These are phyloP conservation scores for Pseudogymnoascus pannorum DNA, from an alignment of 2,329 filamentous ascomycete genomes.

Conservation along the genomic window DNA sequence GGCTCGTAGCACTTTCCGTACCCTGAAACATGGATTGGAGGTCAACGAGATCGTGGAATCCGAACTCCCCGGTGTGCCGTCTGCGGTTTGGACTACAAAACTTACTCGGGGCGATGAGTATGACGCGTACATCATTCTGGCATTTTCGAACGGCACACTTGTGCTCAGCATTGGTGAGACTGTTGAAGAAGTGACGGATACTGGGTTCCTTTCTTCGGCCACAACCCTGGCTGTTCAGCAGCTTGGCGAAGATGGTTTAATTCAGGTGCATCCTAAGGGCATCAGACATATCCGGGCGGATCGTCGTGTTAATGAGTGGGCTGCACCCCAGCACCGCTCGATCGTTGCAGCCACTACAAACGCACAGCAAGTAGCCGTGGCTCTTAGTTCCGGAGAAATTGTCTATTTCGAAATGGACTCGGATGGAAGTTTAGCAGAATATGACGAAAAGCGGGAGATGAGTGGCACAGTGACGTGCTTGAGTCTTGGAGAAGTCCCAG, in stretches of 20 bases:
- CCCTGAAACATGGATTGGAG: conserved; percentile 84
- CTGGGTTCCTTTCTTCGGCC: conserved; percentile 81
- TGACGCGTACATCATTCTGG: conserved; percentile 93
- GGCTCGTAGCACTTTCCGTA: conserved; percentile 82
- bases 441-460: conserved; percentile 92
- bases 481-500: conserved; percentile 87
- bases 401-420: conserved; percentile 97
- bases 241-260: conserved; percentile 82
- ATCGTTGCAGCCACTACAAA: conserved; percentile 95
- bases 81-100: conserved; percentile 93
- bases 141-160: conserved; percentile 81
- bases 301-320: conserved; percentile 83
- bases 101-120: conserved; percentile 72
- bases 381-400: conserved; percentile 91
- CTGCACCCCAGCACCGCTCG: conserved; percentile 83
- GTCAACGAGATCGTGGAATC: conserved; percentile 96
- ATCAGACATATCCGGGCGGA: conserved; percentile 81
- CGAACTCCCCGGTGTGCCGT: conserved; percentile 79
- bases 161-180: conserved; percentile 95
- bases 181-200: conserved; percentile 90
- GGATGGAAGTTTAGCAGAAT: conserved; percentile 85
- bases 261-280: conserved; percentile 94
- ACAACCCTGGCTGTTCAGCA: conserved; percentile 90
- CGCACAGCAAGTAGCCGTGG: conserved; percentile 84
- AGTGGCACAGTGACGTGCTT: conserved; percentile 89